Evolutionary conservation across 139 green algal genomes (phyloP), one percentile per base, ranked within the genome.

Genomic region (Desmodesmus armatus): DNA sequence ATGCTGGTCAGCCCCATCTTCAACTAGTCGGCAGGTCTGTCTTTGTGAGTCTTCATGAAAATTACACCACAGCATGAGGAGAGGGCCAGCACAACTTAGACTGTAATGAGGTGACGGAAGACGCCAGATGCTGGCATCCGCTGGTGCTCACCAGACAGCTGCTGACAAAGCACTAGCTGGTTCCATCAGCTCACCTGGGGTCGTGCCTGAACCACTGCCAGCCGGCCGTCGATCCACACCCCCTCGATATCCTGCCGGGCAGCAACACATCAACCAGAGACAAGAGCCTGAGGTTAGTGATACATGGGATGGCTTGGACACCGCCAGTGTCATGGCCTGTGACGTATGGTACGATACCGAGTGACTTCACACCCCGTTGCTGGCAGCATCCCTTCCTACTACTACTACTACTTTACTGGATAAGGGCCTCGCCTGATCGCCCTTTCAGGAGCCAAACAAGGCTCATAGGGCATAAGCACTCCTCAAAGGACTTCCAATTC

Each of bases 171-270:
- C 62, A 70, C n/a, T 11, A 37, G 62, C 49, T 2, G 19, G 17
- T 37, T 2, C 2, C 19, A 44, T 7, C 65, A n/a, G 27, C 6
- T 47, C 39, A 97, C 91, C 79, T 98, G 95, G 21, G 94, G 91
- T 21, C 95, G 85, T 0, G 92, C 88, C 92, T 98, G 95, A 69
- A 98, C 94, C 31, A 98, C 88, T 13, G 82, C 92, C 62, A 96
- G 60, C 15, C 81, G 74, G 2, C 93, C 95, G 15, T 80, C 83
- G 3, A 44, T 62, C 72, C 91, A 74, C 53, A 93, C 88, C 0
- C 96, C 96, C 91, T 98, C 96, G 49, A 98, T 94, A 87, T 98
- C 94, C 88, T 97, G n/a, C n/a, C n/a, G n/a, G n/a, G n/a, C n/a
- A n/a, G n/a, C n/a, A n/a, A n/a, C n/a, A n/a, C n/a, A n/a, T n/a